These are phyloP conservation scores for Rosa lucieae DNA, from an alignment of 306 rosid genomes.

Conservation along the genomic window DNA sequence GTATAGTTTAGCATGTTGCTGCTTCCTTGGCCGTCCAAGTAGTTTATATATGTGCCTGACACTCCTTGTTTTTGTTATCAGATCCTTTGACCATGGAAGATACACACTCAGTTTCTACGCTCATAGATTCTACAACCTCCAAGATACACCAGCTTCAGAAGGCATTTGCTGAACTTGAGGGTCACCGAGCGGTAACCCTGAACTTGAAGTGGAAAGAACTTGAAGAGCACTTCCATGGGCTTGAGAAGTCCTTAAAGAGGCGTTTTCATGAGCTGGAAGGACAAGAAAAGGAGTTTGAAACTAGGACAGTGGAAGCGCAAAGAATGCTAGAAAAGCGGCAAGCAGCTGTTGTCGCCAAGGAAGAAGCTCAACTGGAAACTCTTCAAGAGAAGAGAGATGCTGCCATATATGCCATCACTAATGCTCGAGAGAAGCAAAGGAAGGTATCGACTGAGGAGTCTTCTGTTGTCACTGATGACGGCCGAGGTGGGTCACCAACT, in stretches of 20 bases:
- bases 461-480: constrained; percentile 39
- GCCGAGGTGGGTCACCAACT: constrained; percentile 35
- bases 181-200: constrained; percentile 81
- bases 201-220: constrained; percentile 97
- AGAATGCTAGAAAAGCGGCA: constrained; percentile 67
- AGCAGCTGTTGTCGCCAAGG: constrained; percentile 76
- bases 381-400: constrained; percentile 91
- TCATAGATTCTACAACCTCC: constrained; percentile 81
- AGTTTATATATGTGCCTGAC: not conserved
- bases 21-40: not conserved
- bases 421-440: constrained; percentile 73
- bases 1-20: not conserved
- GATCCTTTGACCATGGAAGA: constrained; percentile 78
- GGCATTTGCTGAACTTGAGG: constrained; percentile 99
- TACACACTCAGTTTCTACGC: constrained; percentile 58
- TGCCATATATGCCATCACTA: constrained; percentile 67
- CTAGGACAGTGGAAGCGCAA: constrained; percentile 63
- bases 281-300: constrained; percentile 88
- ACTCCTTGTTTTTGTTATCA: constrained; percentile 25
- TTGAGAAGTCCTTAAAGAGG: constrained; percentile 95
- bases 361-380: constrained; percentile 64
- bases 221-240: constrained; percentile 95
- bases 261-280: constrained; percentile 95
- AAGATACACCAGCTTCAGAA: constrained; percentile 96
- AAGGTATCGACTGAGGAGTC: constrained; percentile 58